Conservation (phyloP, 2,329 filamentous ascomycete genomes). For the Emydomyces testavorans region DNA sequence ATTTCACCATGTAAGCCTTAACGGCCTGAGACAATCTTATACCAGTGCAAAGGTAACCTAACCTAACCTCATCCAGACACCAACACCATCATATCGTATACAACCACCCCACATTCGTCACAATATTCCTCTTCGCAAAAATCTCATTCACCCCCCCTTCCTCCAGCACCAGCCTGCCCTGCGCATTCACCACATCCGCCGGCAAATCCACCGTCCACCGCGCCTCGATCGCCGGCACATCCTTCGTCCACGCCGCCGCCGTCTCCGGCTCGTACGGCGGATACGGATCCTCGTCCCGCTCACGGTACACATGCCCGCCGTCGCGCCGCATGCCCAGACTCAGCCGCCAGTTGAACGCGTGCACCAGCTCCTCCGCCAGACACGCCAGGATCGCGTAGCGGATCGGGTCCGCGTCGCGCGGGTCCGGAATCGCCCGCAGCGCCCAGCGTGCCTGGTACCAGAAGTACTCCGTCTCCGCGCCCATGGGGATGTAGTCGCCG, state of each 20-base stretch:
- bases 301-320: constrained; percentile 16
- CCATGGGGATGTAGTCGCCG: constrained; percentile 17
- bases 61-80: too few relatives aligned
- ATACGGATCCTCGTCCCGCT: constrained; percentile 15
- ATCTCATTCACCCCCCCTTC: constrained; percentile 14
- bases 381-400: constrained; percentile 24
- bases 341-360: constrained; percentile 23
- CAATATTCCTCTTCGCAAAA: constrained; percentile 17
- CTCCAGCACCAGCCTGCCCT: constrained; percentile 16
- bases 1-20: too few relatives aligned
- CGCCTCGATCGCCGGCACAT: constrained; percentile 14
- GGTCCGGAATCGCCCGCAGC: constrained; percentile 21
- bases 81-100: constrained; percentile 18
- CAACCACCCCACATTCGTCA: constrained; percentile 18
- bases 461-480: constrained; percentile 22
- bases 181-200: constrained; percentile 10
- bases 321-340: constrained; percentile 19
- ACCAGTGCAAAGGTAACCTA: too few relatives aligned
- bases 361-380: constrained; percentile 20
- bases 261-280: constrained; percentile 15
- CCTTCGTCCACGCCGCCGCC: constrained; percentile 18
- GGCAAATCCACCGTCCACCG: constrained; percentile 8
- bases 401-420: constrained; percentile 21
- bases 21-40: too few relatives aligned
- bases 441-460: constrained; percentile 21